Percentiles rank a stretch among this genome's conserved stretches.
These are phyloP conservation scores for Lachancea fermentati DNA, from an alignment of 805 yeast species.

Conservation along the genomic window DNA sequence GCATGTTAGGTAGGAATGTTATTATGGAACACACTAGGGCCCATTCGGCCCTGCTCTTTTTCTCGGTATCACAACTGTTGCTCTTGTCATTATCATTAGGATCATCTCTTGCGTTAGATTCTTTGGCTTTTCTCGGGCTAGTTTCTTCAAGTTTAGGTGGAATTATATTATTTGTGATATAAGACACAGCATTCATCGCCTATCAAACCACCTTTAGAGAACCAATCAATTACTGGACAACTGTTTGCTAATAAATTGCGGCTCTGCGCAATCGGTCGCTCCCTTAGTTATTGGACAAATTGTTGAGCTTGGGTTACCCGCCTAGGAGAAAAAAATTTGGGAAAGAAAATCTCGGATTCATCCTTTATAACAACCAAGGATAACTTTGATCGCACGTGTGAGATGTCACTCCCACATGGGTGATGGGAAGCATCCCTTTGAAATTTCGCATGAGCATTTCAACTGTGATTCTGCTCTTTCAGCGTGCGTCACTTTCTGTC, in stretches of 20 bases:
- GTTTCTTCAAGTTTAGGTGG: constrained; percentile 7
- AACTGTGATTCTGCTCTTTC: too few relatives aligned
- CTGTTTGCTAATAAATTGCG: neutral
- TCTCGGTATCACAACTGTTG: neutral
- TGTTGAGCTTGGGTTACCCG: neutral
- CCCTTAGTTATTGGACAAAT: neutral
- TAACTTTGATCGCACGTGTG: too few relatives aligned
- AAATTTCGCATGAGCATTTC: too few relatives aligned
- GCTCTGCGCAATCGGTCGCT: neutral
- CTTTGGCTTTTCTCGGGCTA: neutral
- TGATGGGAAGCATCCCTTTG: too few relatives aligned
- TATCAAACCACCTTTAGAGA: neutral
- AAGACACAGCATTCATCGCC: constrained; percentile 12
- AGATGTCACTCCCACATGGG: too few relatives aligned
- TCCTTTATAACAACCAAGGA: too few relatives aligned
- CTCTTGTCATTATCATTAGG: neutral
- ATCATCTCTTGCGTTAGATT: neutral
- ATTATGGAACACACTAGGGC: constrained; percentile 27
- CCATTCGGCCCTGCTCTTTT: constrained; percentile 1
- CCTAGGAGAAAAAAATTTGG: neutral
- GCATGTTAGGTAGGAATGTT: constrained; percentile 44
- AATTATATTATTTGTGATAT: constrained; percentile 7
- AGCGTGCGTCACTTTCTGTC: too few relatives aligned
- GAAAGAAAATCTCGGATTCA: neutral
- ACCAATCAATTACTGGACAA: neutral